Percentiles rank a stretch among this genome's conserved stretches.
phyloP scores from a whole-genome alignment of 805 yeast species.

The Komagataella mondaviorum region DNA sequence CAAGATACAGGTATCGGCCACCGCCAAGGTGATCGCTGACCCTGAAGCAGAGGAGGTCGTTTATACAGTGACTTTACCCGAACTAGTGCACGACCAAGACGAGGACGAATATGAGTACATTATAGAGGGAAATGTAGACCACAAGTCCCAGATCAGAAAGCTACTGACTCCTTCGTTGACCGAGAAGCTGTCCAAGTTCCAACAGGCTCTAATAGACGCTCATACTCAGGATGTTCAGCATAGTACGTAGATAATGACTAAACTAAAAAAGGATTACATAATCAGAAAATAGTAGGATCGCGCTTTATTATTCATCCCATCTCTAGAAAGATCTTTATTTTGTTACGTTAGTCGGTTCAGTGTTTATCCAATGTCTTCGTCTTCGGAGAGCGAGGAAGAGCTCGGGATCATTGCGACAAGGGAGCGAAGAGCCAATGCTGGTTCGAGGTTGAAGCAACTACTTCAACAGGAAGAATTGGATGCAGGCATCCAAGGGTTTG shows the following conservation, averaged over 20 bases:
- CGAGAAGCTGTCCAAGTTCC: conserved; percentile 40
- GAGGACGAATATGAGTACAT: conserved; percentile 49
- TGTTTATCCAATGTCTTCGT: background rate
- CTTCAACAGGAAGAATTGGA: conserved; percentile 57
- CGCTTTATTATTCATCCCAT: background rate
- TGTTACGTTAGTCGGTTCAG: background rate
- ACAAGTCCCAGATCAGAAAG: conserved; percentile 23
- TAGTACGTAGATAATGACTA: conserved; percentile 8
- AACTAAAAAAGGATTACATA: background rate
- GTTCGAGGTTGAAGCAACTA: conserved; percentile 63
- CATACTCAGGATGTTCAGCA: conserved; percentile 58
- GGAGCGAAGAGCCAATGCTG: conserved; percentile 77
- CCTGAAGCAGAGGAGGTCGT: conserved; percentile 15
- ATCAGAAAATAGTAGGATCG: background rate
- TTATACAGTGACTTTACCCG: conserved; percentile 41
- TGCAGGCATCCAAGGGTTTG: conserved; percentile 20
- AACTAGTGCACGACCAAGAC: conserved; percentile 66
- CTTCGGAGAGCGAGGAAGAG: background rate
- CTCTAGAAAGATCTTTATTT: background rate
- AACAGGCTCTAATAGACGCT: conserved; percentile 42
- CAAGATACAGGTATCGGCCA: conserved; percentile 33
- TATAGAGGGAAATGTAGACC: conserved; percentile 24
- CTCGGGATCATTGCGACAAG: conserved; percentile 52
- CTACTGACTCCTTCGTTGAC: conserved; percentile 39
- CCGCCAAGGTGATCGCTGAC: conserved; percentile 17